phyloP scores from a whole-genome alignment of 495 filamentous ascomycete genomes.

The Echria macrotheca region DNA sequence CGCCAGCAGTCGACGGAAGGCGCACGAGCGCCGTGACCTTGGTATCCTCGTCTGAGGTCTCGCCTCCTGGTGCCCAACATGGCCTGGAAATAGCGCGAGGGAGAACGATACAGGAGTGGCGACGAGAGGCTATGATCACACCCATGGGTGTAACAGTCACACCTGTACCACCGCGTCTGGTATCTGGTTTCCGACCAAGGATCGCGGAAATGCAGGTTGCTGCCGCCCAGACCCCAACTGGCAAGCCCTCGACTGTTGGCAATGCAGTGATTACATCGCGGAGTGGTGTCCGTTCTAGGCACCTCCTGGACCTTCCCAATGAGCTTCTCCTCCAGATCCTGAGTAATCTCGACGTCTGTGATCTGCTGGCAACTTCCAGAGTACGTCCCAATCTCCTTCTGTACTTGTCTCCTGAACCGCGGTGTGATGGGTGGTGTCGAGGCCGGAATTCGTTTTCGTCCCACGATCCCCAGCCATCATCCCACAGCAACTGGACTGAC shows the following conservation, averaged over 20 bases:
- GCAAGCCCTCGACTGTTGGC: neutral
- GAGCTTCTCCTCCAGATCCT: conserved; percentile 53
- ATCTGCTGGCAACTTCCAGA: conserved; percentile 50
- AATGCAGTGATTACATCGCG: too few relatives aligned
- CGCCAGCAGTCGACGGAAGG: neutral
- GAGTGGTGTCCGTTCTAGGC: neutral
- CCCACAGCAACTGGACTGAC: too few relatives aligned
- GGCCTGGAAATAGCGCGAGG: neutral
- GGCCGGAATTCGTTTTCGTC: too few relatives aligned
- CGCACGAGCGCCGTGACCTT: neutral
- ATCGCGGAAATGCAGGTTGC: neutral
- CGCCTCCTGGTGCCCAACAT: conserved; percentile 13
- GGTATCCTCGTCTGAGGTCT: neutral
- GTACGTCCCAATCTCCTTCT: conserved; percentile 40
- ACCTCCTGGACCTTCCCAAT: conserved; percentile 40
- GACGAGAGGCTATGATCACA: conserved; percentile 3
- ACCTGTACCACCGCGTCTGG: too few relatives aligned
- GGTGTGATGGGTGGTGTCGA: too few relatives aligned
- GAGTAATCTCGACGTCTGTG: conserved; percentile 51
- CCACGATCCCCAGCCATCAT: too few relatives aligned
- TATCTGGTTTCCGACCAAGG: neutral
- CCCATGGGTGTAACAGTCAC: neutral
- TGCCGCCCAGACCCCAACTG: neutral
- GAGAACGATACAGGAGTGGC: conserved; percentile 2
- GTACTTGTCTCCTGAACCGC: too few relatives aligned